These are phyloP conservation scores for Sphagnum fallax DNA, from an alignment of 228 moss, liverwort and hornwort species.

Conservation along the genomic window DNA sequence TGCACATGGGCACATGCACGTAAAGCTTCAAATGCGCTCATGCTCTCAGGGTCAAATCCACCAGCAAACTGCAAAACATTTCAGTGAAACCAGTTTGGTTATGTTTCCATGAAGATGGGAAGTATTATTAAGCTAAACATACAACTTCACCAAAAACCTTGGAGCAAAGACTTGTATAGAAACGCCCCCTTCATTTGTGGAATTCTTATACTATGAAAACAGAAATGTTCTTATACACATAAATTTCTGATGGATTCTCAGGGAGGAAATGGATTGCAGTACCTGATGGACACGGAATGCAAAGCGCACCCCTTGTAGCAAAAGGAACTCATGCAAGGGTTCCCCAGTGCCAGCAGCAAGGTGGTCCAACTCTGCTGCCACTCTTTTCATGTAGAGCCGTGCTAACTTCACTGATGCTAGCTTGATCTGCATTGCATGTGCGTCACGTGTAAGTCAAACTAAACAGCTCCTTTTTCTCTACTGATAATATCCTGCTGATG, in stretches of 20 bases:
- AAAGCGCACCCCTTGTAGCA: constrained; percentile 95
- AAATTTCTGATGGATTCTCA: too few species aligned
- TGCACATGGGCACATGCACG: constrained; percentile 28
- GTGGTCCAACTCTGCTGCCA: constrained; percentile 62
- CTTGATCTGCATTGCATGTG: constrained; percentile 59
- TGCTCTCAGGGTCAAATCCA: constrained; percentile 49
- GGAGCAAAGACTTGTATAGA: too few species aligned
- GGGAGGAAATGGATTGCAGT: neutral
- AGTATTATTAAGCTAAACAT: too few species aligned
- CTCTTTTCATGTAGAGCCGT: constrained; percentile 82
- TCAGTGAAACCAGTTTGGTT: too few species aligned
- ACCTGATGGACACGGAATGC: constrained; percentile 99
- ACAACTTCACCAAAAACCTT: too few species aligned
- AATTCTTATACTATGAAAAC: too few species aligned
- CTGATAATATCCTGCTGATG: neutral
- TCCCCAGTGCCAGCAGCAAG: constrained; percentile 44
- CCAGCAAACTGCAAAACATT: constrained; percentile 36
- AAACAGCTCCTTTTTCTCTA: neutral
- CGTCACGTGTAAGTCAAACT: neutral
- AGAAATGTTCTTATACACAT: too few species aligned
- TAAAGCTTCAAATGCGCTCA: constrained; percentile 51
- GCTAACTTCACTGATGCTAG: constrained; percentile 74
- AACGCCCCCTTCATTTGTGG: too few species aligned
- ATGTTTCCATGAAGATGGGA: too few species aligned
- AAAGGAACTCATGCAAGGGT: constrained; percentile 74